Conservation (phyloP, 2,329 filamentous ascomycete species). For the Xylariaceae sp. region DNA sequence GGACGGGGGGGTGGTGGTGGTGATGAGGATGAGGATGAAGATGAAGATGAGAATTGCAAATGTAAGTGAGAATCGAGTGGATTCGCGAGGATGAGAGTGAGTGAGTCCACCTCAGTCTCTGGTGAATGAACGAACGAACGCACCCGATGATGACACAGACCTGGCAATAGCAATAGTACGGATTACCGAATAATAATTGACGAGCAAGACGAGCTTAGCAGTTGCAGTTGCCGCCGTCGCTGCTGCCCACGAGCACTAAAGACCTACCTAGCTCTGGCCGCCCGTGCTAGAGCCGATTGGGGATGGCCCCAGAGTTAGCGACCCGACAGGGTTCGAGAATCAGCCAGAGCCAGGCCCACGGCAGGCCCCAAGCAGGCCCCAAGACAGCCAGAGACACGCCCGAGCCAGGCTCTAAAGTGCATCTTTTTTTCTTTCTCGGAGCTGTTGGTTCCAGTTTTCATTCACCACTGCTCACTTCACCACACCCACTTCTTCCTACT, state of each 20-base stretch:
- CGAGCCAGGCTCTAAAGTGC: no score
- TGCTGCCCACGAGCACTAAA: no score
- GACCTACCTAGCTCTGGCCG: background rate
- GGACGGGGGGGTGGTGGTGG: background rate
- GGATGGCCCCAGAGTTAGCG: constrained; percentile 4
- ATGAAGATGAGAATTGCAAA: background rate
- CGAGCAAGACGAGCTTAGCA: background rate
- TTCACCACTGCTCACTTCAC: no score
- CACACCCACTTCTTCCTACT: no score
- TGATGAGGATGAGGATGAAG: background rate
- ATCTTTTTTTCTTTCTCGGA: background rate
- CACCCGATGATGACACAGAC: constrained; percentile 1
- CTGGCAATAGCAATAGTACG: background rate
- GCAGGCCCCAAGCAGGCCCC: no score
- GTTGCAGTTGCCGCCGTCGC: constrained; percentile 2
- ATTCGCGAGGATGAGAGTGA: no score
- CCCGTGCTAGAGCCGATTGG: constrained; percentile 15
- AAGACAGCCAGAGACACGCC: no score
- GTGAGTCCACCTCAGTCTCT: background rate
- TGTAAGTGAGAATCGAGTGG: no score
- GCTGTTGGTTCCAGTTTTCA: constrained; percentile 2
- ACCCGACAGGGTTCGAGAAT: constrained; percentile 6
- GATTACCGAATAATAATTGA: background rate
- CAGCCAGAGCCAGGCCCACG: background rate
- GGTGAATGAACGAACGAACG: background rate